A percentile compares a stretch with the other conserved stretches of the same genome.
Conservation (phyloP, 352 stramenopile species). For the Pythium guiyangense region DNA sequence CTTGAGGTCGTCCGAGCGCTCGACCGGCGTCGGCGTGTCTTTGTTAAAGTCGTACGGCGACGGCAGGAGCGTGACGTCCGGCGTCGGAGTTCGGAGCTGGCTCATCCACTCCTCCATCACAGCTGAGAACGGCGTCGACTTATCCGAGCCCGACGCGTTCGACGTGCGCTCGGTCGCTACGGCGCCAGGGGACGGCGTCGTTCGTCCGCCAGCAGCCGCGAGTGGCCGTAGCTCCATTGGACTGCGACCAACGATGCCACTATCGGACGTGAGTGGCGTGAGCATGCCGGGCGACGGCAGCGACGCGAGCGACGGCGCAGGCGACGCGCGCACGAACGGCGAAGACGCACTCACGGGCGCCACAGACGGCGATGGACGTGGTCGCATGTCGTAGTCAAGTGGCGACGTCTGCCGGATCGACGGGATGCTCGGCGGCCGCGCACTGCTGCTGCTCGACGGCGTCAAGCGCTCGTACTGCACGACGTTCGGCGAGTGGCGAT, state of each 20-base stretch:
- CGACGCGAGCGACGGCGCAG: slow-evolving; percentile 31
- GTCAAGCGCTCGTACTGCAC: slow-evolving; percentile 52
- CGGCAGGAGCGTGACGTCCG: slow-evolving; percentile 71
- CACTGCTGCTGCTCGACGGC: slow-evolving; percentile 10
- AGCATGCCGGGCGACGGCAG: slow-evolving; percentile 52
- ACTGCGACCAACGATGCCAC: slow-evolving; percentile 19
- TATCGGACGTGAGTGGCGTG: slow-evolving; percentile 27
- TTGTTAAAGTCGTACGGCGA: slow-evolving; percentile 80
- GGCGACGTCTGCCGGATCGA: slow-evolving; percentile 25
- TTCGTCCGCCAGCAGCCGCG: background rate
- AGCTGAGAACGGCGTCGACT: slow-evolving; percentile 51
- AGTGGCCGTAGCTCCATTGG: slow-evolving; percentile 26
- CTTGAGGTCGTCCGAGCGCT: slow-evolving; percentile 62
- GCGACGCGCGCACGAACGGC: slow-evolving; percentile 15
- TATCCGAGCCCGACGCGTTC: slow-evolving; percentile 4
- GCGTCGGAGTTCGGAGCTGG: slow-evolving; percentile 68
- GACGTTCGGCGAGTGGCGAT: slow-evolving; percentile 12
- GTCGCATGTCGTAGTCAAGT: slow-evolving; percentile 37
- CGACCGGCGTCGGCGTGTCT: slow-evolving; percentile 66
- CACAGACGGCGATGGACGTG: slow-evolving; percentile 15
- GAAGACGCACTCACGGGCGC: too few relatives aligned
- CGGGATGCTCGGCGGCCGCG: slow-evolving; percentile 15
- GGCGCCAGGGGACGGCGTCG: slow-evolving; percentile 1
- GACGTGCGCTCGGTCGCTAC: background rate
- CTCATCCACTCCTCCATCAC: slow-evolving; percentile 85